Conservation (phyloP, 2,329 filamentous ascomycete genomes). For the Colletotrichum costaricense region DNA sequence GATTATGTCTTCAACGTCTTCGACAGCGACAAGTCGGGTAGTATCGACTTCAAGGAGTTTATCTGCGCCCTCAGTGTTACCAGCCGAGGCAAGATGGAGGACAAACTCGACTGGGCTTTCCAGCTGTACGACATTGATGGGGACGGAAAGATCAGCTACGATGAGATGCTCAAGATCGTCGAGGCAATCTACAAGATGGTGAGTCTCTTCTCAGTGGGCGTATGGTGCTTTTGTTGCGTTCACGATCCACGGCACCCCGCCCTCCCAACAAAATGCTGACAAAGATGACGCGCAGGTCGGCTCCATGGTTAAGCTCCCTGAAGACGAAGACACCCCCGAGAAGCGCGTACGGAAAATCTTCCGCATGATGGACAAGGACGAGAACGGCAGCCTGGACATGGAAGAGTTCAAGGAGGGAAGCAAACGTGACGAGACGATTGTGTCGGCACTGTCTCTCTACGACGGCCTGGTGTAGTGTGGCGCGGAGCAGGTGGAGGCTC, state of each 20-base stretch:
- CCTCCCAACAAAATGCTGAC: not conserved
- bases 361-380: slow-evolving; percentile 99
- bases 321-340: slow-evolving; percentile 98
- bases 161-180: slow-evolving; percentile 98
- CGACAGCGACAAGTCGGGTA: slow-evolving; percentile 95
- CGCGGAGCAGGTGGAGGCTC: not conserved
- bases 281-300: slow-evolving; percentile 74
- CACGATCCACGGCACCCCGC: not conserved
- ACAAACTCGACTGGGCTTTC: slow-evolving; percentile 99
- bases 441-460: slow-evolving; percentile 95
- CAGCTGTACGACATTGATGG: slow-evolving; percentile 99
- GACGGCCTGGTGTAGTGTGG: slow-evolving; percentile 83
- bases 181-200: slow-evolving; percentile 99
- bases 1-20: slow-evolving; percentile 99
- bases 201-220: slow-evolving; percentile 36
- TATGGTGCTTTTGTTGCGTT: not conserved
- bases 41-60: slow-evolving; percentile 99
- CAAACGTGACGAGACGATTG: slow-evolving; percentile 98
- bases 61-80: slow-evolving; percentile 98
- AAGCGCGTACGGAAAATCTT: slow-evolving; percentile 99
- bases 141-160: slow-evolving; percentile 98
- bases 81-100: slow-evolving; percentile 97
- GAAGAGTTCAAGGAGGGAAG: slow-evolving; percentile 99
- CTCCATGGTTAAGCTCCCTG: slow-evolving; percentile 98
- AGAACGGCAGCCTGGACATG: slow-evolving; percentile 96